A percentile compares a stretch with the other conserved stretches of the same genome.
Evolutionary conservation across 1,284 basidiomycete genomes (phyloP).

Genomic region (Kwoniella shivajii): DNA sequence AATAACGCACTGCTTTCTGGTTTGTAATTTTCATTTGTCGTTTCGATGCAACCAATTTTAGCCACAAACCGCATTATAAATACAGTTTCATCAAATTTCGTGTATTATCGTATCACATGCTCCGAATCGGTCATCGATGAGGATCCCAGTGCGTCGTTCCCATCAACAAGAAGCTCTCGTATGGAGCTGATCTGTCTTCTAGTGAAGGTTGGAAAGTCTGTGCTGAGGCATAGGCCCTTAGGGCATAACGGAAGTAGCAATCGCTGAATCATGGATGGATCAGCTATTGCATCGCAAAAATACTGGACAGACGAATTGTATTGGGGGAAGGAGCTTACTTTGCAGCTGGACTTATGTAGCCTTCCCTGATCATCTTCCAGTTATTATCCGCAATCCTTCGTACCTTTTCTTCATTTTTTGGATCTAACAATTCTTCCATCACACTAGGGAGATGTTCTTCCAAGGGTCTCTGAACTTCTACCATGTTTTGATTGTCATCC

Average conservation of each 20-base stretch:
- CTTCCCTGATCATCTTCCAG: constrained; percentile 41
- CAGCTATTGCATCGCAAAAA: neutral
- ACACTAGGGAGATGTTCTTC: constrained; percentile 37
- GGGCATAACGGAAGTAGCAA: constrained; percentile 30
- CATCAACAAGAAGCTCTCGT: constrained; percentile 45
- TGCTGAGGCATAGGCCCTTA: constrained; percentile 30
- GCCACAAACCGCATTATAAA: too few relatives aligned
- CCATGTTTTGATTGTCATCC: constrained; percentile 50
- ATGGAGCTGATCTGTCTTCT: constrained; percentile 28
- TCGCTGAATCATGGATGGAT: constrained; percentile 23
- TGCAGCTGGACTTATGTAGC: constrained; percentile 43
- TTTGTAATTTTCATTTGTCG: too few relatives aligned
- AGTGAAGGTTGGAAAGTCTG: constrained; percentile 42
- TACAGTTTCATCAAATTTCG: too few relatives aligned
- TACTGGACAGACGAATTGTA: neutral
- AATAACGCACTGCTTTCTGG: too few relatives aligned
- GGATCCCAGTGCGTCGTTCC: constrained; percentile 47
- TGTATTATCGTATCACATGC: too few relatives aligned
- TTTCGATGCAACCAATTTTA: too few relatives aligned
- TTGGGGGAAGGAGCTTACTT: constrained; percentile 31
- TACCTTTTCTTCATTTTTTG: constrained; percentile 28
- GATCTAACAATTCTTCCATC: constrained; percentile 42
- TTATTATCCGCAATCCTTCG: constrained; percentile 44
- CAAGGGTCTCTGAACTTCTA: constrained; percentile 34
- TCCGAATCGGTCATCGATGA: too few relatives aligned